Evolutionary conservation across 2,329 filamentous ascomycete species (phyloP), one percentile per base, ranked within the genome.

Genomic region (Xylaria polymorpha): DNA sequence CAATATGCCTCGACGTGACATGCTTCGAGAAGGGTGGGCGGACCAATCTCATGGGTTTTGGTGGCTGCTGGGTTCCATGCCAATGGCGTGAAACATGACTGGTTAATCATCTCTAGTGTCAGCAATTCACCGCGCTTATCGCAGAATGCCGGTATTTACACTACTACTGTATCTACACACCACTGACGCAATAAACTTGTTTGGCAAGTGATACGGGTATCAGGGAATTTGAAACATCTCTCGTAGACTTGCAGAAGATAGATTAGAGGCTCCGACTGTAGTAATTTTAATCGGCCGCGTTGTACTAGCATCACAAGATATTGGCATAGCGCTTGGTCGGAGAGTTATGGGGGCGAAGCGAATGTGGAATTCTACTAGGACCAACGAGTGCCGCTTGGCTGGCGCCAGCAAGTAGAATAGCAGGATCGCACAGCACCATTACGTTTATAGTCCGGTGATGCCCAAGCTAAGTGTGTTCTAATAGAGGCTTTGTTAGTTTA

Each of bases 1-100:
- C 51, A 55, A 22, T 62, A 65, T 70, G 65, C 37, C 62, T 66
- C 22, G 29, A 50, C 56, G 58, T 60, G 64, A 55, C 61, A 65
- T 63, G 68, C 66, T 69, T 66, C 58, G 62, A 72, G 58, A 70
- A 69, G 65, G 69, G 62, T 63, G 70, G 56, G 64, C 50, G 61
- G 55, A 68, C 66, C 70, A 68, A 59, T 39, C 61, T 72, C 66
- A 59, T 63, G 70, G 71, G 70, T 70, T 67, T 22, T 61, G 67
- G 70, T 73, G 72, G 67, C 72, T 73, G 61, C 61, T 62, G 59
- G 66, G 67, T 69, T 67, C 69, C 72, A 53, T 64, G 32, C 55
- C 59, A 61, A 63, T 69, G 72, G 71, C 62, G 53, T 66, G 57
- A 50, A 9, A 67, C 61, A 29, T 72, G 63, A 68, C 65, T 72